A percentile compares a stretch with the other conserved stretches of the same genome.
Conservation (phyloP, 495 filamentous ascomycete genomes). For the Hypoxylon subgilvum region DNA sequence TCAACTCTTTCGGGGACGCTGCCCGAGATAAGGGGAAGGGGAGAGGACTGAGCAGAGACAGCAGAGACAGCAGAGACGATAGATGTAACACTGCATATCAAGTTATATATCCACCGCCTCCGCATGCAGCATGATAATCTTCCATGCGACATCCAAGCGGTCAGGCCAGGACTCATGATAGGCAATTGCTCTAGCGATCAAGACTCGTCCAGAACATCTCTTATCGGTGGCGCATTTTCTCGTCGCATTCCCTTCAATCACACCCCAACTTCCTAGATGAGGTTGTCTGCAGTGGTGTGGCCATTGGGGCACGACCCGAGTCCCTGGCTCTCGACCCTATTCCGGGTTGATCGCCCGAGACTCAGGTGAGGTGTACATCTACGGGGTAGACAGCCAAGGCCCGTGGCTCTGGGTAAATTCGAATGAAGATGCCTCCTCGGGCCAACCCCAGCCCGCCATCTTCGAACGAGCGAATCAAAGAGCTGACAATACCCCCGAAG, state of each 20-base stretch:
- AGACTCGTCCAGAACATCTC: conserved; percentile 11
- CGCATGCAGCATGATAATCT: not conserved
- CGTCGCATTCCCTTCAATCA: not conserved
- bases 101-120: conserved; percentile 3
- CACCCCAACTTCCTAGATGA: conserved; percentile 28
- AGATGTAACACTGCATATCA: conserved; percentile 16
- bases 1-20: conserved; percentile 11
- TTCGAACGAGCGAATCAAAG: not conserved
- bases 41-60: conserved; percentile 4
- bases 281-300: conserved; percentile 16
- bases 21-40: conserved; percentile 27
- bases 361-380: conserved; percentile 5
- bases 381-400: conserved; percentile 16
- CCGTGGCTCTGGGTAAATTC: conserved; percentile 18
- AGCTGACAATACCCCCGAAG: not conserved
- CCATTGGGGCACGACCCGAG: conserved; percentile 13
- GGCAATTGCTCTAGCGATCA: conserved; percentile 3
- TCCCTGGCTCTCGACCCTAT: conserved; percentile 14
- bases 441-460: conserved; percentile 2
- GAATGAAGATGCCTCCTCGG: conserved; percentile 17
- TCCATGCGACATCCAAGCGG: not conserved
- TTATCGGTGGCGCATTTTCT: conserved; percentile 24
- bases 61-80: conserved; percentile 3
- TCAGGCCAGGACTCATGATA: not conserved
- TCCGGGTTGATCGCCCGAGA: conserved; percentile 15